A percentile compares a stretch with the other conserved stretches of the same genome.
These are phyloP conservation scores for Cercospora berteroae DNA, from an alignment of 2,329 filamentous ascomycete genomes.

Conservation along the genomic window DNA sequence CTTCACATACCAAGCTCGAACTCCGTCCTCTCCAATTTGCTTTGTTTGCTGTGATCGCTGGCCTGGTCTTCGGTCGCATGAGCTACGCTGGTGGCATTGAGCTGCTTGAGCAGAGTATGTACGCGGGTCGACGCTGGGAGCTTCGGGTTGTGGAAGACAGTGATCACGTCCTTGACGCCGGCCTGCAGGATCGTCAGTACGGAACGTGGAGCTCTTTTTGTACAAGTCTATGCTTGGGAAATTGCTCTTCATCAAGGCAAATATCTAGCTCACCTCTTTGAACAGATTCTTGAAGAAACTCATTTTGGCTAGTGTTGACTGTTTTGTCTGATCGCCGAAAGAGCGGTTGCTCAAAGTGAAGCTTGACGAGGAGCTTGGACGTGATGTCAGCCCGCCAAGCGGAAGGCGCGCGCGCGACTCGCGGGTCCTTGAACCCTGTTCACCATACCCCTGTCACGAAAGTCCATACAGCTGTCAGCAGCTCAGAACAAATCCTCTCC, in stretches of 20 bases:
- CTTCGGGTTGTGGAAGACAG: constrained; percentile 87
- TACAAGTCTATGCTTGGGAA: background rate
- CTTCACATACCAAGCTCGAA: constrained; percentile 67
- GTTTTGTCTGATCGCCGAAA: background rate
- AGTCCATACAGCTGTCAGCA: constrained; percentile 9
- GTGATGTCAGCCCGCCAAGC: constrained; percentile 1
- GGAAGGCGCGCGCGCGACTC: background rate
- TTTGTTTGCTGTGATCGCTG: constrained; percentile 62
- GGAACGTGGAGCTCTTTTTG: background rate
- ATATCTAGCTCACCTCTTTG: constrained; percentile 42
- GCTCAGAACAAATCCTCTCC: background rate
- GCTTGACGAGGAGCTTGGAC: constrained; percentile 4
- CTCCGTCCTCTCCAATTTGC: constrained; percentile 59
- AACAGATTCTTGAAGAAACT: constrained; percentile 50
- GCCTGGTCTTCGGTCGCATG: constrained; percentile 73
- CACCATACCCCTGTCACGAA: constrained; percentile 5
- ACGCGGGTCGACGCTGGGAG: constrained; percentile 70
- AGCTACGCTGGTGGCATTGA: constrained; percentile 65
- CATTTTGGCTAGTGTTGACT: constrained; percentile 26
- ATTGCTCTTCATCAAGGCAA: background rate
- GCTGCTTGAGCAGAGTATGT: constrained; percentile 75
- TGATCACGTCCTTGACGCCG: constrained; percentile 72
- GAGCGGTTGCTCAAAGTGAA: background rate
- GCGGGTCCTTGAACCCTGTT: background rate
- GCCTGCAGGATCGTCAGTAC: constrained; percentile 31